A percentile compares a stretch with the other conserved stretches of the same genome.
phyloP scores from a whole-genome alignment of 1,139 yeast species.

The Kluyveromyces sp. region DNA sequence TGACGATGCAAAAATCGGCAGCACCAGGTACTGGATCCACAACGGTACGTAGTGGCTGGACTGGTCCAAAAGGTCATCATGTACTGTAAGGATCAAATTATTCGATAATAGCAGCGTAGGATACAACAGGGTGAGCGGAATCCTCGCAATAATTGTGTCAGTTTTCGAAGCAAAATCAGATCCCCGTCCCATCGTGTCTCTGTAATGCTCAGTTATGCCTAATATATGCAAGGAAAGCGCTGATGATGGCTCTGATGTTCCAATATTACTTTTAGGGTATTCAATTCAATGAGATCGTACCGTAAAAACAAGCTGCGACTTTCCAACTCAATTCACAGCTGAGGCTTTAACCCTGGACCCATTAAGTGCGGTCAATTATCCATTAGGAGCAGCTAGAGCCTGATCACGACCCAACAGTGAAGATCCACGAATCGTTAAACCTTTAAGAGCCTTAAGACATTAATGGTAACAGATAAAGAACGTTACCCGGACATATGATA shows the following conservation, averaged over 20 bases:
- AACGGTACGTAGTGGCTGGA: slow-evolving; percentile 9
- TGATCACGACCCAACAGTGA: too few relatives aligned
- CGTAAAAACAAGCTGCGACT: neutral
- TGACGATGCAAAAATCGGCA: slow-evolving; percentile 29
- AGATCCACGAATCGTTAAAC: too few relatives aligned
- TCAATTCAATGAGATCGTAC: neutral
- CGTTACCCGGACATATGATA: neutral
- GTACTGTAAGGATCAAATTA: slow-evolving; percentile 24
- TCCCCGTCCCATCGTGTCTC: neutral
- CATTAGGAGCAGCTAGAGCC: too few relatives aligned
- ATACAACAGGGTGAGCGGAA: slow-evolving; percentile 34
- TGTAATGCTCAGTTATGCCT: too few relatives aligned
- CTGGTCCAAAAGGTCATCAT: slow-evolving; percentile 9
- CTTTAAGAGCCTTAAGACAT: too few relatives aligned
- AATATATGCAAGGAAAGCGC: neutral
- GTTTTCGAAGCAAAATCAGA: neutral
- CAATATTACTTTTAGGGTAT: neutral
- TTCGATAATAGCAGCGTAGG: slow-evolving; percentile 34
- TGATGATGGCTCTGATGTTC: neutral
- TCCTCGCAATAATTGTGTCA: slow-evolving; percentile 22
- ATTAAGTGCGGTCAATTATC: too few relatives aligned
- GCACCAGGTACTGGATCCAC: slow-evolving; percentile 15
- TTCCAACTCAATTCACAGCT: neutral
- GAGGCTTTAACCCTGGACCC: neutral
- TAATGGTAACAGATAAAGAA: neutral